These are phyloP conservation scores for Brassica napus DNA, from an alignment of 345 rosid species.

Conservation along the genomic window DNA sequence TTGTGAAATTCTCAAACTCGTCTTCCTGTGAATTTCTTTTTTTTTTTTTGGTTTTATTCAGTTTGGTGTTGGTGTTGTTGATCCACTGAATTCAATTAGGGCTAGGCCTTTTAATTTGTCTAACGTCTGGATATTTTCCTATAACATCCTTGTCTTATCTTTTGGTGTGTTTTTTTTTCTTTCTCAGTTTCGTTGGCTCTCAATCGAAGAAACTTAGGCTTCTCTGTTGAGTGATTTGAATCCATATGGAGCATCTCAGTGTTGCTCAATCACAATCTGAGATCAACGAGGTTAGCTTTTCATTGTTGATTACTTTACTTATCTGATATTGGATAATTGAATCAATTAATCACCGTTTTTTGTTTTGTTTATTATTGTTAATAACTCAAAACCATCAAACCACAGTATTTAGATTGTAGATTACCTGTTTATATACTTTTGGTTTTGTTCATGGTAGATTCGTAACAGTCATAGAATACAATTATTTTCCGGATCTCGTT, in stretches of 20 bases:
- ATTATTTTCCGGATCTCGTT: conserved; percentile 16
- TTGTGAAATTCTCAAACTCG: background rate
- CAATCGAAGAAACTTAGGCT: conserved; percentile 18
- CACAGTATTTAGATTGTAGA: conserved; percentile 9
- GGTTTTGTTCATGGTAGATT: background rate
- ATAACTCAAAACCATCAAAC: conserved; percentile 1
- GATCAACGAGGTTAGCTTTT: conserved; percentile 61
- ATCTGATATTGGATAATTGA: conserved; percentile 7
- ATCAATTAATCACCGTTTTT: background rate
- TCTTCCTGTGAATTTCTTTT: background rate
- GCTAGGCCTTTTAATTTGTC: background rate
- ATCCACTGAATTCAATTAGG: conserved; percentile 8
- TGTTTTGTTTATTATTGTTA: background rate
- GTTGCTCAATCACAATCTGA: conserved; percentile 41
- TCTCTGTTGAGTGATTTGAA: conserved; percentile 22
- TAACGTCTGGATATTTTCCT: background rate
- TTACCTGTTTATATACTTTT: conserved; percentile 5
- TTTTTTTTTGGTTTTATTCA: background rate
- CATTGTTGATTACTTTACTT: background rate
- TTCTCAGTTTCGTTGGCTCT: conserved; percentile 29
- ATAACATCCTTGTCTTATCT: conserved; percentile 10
- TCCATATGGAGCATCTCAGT: conserved; percentile 19
- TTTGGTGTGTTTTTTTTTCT: background rate
- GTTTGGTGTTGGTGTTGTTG: background rate
- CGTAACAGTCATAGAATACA: background rate